phyloP scores from a whole-genome alignment of 352 stramenopile species.

The Nothophytophthora sp. region DNA sequence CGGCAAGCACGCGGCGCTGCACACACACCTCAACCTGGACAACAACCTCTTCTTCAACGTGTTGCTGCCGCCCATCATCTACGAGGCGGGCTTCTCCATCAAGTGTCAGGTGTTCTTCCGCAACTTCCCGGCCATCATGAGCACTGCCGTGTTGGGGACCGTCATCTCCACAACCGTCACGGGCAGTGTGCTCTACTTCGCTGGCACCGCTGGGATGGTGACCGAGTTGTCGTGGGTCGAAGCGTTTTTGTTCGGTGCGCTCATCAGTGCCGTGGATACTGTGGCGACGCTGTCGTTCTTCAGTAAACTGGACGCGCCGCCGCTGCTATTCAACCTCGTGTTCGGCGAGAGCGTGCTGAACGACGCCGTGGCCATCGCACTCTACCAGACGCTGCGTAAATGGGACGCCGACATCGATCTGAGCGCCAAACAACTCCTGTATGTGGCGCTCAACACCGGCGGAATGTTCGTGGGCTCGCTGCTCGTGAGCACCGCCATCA shows the following conservation, averaged over 20 bases:
- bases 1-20: conserved; percentile 62
- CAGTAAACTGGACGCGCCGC: conserved; percentile 85
- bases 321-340: conserved; percentile 94
- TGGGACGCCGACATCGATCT: conserved; percentile 81
- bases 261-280: conserved; percentile 94
- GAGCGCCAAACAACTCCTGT: conserved; percentile 57
- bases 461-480: conserved; percentile 84
- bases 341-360: conserved; percentile 96
- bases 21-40: conserved; percentile 83
- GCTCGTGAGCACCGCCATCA: conserved; percentile 69
- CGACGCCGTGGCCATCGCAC: conserved; percentile 92
- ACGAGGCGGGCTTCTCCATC: conserved; percentile 86
- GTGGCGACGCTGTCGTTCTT: conserved; percentile 94
- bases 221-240: conserved; percentile 90
- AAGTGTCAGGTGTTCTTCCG: conserved; percentile 85
- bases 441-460: conserved; percentile 63
- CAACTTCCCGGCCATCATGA: conserved; percentile 88
- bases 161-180: conserved; percentile 81
- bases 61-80: conserved; percentile 86
- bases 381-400: conserved; percentile 93
- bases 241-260: conserved; percentile 90
- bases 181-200: conserved; percentile 67
- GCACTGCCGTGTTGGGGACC: conserved; percentile 76
- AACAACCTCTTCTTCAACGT: conserved; percentile 91
- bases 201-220: conserved; percentile 55